Conservation (phyloP, 1,284 basidiomycete species). For the Heliocybe sulcata region DNA sequence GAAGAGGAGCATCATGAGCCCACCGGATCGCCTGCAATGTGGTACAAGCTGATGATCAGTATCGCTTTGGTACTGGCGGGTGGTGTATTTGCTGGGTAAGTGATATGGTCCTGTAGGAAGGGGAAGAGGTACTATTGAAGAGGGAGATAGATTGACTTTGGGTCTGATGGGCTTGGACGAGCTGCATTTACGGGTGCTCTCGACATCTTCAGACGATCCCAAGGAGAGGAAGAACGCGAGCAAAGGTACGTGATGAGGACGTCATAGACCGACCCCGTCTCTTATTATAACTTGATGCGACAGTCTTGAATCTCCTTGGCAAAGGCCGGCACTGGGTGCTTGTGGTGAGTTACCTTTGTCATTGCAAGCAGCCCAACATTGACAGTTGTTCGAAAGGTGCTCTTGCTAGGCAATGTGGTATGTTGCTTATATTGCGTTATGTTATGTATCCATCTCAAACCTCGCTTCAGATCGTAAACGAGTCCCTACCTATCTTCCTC, state of each 20-base stretch:
- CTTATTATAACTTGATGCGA: not conserved
- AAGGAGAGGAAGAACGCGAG: constrained; percentile 64
- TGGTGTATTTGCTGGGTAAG: constrained; percentile 83
- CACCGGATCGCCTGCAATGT: constrained; percentile 46
- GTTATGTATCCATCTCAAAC: constrained; percentile 8
- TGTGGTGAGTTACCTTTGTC: constrained; percentile 48
- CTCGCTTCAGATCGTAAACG: constrained; percentile 72
- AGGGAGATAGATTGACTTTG: constrained; percentile 59
- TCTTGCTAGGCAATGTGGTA: constrained; percentile 82
- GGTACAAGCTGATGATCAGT: constrained; percentile 63
- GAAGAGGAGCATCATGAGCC: constrained; percentile 18
- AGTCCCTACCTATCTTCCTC: constrained; percentile 90
- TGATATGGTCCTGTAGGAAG: constrained; percentile 8
- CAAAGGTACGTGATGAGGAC: constrained; percentile 40
- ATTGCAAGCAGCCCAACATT: not conserved
- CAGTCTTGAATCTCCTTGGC: constrained; percentile 72
- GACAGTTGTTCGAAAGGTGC: constrained; percentile 38
- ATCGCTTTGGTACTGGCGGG: constrained; percentile 66
- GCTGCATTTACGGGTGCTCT: constrained; percentile 83
- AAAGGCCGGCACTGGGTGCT: constrained; percentile 93
- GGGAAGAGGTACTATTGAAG: not conserved
- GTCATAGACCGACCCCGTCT: not conserved
- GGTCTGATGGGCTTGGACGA: constrained; percentile 95
- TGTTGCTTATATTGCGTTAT: constrained; percentile 21
- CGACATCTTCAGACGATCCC: constrained; percentile 70